A percentile compares a stretch with the other conserved stretches of the same genome.
These are phyloP conservation scores for Tolypocladium album DNA, from an alignment of 2,329 filamentous ascomycete genomes.

Conservation along the genomic window DNA sequence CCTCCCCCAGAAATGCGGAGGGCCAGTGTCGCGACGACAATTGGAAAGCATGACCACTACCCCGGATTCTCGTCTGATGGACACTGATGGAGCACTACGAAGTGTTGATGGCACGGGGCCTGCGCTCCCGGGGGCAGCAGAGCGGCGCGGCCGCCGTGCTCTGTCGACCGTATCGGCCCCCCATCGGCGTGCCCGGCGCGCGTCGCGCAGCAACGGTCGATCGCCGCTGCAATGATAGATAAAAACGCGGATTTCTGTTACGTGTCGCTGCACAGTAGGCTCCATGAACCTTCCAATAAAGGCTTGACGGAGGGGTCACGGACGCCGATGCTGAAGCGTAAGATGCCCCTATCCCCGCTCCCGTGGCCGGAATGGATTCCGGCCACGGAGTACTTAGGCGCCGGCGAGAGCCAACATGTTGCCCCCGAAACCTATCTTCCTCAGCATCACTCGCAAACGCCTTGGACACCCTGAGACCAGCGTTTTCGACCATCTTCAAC, in stretches of 20 bases:
- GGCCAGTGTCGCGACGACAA: not conserved
- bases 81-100: not conserved
- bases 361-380: constrained; percentile 35
- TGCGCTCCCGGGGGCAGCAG: not conserved
- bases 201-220: not conserved
- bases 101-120: not conserved
- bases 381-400: constrained; percentile 38
- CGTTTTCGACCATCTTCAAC: not conserved
- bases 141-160: not conserved
- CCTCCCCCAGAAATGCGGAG: not conserved
- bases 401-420: constrained; percentile 14
- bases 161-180: not conserved
- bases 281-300: constrained; percentile 6
- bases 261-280: constrained; percentile 9
- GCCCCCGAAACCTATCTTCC: not conserved
- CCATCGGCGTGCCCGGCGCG: not conserved
- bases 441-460: not conserved
- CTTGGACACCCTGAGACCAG: not conserved
- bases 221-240: not conserved
- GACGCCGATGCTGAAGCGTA: constrained; percentile 9
- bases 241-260: constrained; percentile 11
- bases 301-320: constrained; percentile 6
- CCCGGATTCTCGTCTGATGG: not conserved
- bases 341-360: constrained; percentile 15
- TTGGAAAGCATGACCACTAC: not conserved